phyloP scores from a whole-genome alignment of 768 basidiomycete species.

The Suillus weaverae region DNA sequence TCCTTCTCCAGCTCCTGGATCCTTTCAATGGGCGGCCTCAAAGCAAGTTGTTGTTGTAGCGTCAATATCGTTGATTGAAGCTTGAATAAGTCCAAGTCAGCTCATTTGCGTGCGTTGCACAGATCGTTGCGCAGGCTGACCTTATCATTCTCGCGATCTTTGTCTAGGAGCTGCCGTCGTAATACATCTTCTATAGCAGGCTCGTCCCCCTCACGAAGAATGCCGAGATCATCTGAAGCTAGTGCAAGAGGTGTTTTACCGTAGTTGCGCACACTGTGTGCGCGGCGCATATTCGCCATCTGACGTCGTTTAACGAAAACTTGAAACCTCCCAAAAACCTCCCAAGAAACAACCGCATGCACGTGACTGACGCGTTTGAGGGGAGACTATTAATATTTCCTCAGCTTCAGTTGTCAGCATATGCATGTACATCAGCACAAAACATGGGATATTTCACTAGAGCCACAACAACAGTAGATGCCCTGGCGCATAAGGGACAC shows the following conservation, averaged over 20 bases:
- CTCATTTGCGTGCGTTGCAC: neutral
- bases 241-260: slow-evolving; percentile 45
- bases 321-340: neutral
- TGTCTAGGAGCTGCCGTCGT: slow-evolving; percentile 63
- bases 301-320: neutral
- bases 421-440: too few species aligned
- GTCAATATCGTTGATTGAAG: slow-evolving; percentile 60
- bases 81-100: slow-evolving; percentile 32
- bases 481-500: too few species aligned
- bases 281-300: slow-evolving; percentile 49
- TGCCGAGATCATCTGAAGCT: slow-evolving; percentile 55
- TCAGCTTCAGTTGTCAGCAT: too few species aligned
- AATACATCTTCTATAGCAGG: slow-evolving; percentile 55
- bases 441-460: too few species aligned
- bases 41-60: slow-evolving; percentile 63
- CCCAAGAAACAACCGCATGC: neutral
- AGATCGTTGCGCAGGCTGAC: slow-evolving; percentile 32
- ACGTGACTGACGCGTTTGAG: slow-evolving; percentile 2
- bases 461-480: neutral
- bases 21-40: slow-evolving; percentile 66
- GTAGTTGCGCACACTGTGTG: slow-evolving; percentile 62
- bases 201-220: slow-evolving; percentile 60
- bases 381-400: neutral
- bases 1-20: slow-evolving; percentile 71
- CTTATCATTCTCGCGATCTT: slow-evolving; percentile 70